Evolutionary conservation across 495 filamentous ascomycete species (phyloP).

Genomic region (Daldinia loculata): DNA sequence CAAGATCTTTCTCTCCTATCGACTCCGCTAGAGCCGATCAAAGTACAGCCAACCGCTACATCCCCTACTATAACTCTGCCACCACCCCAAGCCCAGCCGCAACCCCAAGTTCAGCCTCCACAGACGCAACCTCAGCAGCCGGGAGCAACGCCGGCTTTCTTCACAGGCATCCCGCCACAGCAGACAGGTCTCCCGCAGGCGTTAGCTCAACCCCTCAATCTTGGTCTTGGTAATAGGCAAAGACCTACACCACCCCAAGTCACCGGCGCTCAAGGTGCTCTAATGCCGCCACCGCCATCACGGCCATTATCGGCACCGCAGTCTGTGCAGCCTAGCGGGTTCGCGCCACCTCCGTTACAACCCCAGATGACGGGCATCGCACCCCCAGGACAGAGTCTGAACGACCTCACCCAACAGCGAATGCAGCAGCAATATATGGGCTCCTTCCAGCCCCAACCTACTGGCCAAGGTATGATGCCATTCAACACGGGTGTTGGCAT

Average conservation of each 20-base stretch:
- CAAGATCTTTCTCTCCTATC: slow-evolving; percentile 81
- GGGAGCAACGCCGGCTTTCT: slow-evolving; percentile 60
- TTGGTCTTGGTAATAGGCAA: slow-evolving; percentile 64
- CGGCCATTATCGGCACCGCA: slow-evolving; percentile 90
- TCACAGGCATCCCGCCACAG: slow-evolving; percentile 50
- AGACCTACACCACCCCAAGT: slow-evolving; percentile 76
- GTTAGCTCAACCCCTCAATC: slow-evolving; percentile 50
- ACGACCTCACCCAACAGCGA: slow-evolving; percentile 74
- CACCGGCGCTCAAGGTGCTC: slow-evolving; percentile 65
- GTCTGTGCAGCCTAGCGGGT: slow-evolving; percentile 76
- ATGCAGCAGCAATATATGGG: slow-evolving; percentile 65
- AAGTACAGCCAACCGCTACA: slow-evolving; percentile 61
- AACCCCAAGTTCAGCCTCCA: slow-evolving; percentile 53
- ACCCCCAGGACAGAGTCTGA: slow-evolving; percentile 77
- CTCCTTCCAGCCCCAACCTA: slow-evolving; percentile 52
- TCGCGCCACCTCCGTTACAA: slow-evolving; percentile 77
- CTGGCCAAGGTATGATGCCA: slow-evolving; percentile 54
- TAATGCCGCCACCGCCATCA: slow-evolving; percentile 79
- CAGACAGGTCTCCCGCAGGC: slow-evolving; percentile 44
- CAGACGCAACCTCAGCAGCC: slow-evolving; percentile 63
- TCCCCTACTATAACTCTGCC: slow-evolving; percentile 54
- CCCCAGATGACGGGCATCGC: slow-evolving; percentile 87
- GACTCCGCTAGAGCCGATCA: slow-evolving; percentile 77
- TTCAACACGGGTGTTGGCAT: slow-evolving; percentile 51
- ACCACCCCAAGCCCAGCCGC: slow-evolving; percentile 53